Conservation (phyloP, 2,329 filamentous ascomycete genomes). For the Metarhizium album region DNA sequence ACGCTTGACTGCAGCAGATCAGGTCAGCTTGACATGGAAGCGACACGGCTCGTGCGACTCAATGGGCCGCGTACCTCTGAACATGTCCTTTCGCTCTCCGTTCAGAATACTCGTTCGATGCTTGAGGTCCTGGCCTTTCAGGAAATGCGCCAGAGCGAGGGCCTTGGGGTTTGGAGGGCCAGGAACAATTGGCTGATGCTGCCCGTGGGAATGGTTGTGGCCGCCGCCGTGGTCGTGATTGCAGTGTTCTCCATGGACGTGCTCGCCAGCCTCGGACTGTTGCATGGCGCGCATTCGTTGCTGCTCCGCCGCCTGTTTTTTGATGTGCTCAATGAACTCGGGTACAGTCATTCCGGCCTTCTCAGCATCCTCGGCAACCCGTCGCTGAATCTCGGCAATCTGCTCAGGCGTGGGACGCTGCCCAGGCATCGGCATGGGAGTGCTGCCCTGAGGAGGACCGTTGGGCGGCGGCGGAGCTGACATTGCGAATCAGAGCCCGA, state of each 20-base stretch:
- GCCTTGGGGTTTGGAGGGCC: constrained; percentile 83
- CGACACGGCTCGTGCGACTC: neutral
- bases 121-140: constrained; percentile 78
- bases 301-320: constrained; percentile 43
- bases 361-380: constrained; percentile 71
- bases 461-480: constrained; percentile 16
- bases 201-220: constrained; percentile 26
- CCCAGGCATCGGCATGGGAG: constrained; percentile 14
- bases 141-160: constrained; percentile 78
- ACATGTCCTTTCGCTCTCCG: constrained; percentile 96
- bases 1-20: constrained; percentile 68
- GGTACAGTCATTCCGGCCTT: constrained; percentile 77
- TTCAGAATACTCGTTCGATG: constrained; percentile 84
- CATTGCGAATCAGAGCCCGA: constrained; percentile 13
- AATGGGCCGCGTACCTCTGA: constrained; percentile 54
- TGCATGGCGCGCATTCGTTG: constrained; percentile 37
- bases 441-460: constrained; percentile 13
- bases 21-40: neutral
- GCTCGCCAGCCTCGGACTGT: constrained; percentile 16
- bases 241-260: constrained; percentile 13
- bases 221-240: constrained; percentile 19
- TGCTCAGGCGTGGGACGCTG: constrained; percentile 68
- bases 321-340: constrained; percentile 66
- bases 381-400: constrained; percentile 71
- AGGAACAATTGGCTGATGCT: constrained; percentile 58